phyloP scores from a whole-genome alignment of 2,329 filamentous ascomycete genomes.

The Botrytis fragariae region DNA sequence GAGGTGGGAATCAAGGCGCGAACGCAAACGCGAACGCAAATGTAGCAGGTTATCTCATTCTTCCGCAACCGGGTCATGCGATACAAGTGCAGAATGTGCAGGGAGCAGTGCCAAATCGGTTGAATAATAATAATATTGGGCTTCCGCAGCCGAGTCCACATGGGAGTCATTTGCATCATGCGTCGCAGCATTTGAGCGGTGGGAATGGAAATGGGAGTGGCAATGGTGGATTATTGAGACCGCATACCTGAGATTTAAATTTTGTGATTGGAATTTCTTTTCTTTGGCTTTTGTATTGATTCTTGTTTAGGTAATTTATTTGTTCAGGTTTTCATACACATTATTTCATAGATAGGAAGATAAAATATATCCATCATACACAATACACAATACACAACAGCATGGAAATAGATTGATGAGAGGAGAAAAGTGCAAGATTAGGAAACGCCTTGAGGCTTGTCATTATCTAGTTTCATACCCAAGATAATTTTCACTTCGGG shows the following conservation, averaged over 20 bases:
- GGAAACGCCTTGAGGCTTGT: conserved; percentile 13
- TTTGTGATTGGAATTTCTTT: not conserved
- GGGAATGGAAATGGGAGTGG: not conserved
- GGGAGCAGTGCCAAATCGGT: not conserved
- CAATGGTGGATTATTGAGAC: not conserved
- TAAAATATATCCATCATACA: not conserved
- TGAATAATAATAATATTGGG: conserved; percentile 12
- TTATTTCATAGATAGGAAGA: not conserved
- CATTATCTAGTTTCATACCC: conserved; percentile 52
- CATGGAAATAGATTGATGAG: not conserved
- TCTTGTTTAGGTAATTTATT: not conserved
- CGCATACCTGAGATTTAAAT: not conserved
- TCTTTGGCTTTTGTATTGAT: not conserved
- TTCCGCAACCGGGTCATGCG: not conserved
- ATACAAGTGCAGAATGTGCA: not conserved
- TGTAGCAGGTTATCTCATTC: not conserved
- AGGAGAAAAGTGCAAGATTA: not conserved
- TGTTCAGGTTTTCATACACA: not conserved
- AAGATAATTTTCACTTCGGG: conserved; percentile 55
- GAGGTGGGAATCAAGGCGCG: not conserved
- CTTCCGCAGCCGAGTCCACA: not conserved
- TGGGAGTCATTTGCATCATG: not conserved
- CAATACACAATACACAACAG: no score
- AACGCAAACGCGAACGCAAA: not conserved
- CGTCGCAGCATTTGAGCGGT: not conserved